Evolutionary conservation across 352 stramenopile genomes (phyloP).

Genomic region (Halophytophthora batemanensis): DNA sequence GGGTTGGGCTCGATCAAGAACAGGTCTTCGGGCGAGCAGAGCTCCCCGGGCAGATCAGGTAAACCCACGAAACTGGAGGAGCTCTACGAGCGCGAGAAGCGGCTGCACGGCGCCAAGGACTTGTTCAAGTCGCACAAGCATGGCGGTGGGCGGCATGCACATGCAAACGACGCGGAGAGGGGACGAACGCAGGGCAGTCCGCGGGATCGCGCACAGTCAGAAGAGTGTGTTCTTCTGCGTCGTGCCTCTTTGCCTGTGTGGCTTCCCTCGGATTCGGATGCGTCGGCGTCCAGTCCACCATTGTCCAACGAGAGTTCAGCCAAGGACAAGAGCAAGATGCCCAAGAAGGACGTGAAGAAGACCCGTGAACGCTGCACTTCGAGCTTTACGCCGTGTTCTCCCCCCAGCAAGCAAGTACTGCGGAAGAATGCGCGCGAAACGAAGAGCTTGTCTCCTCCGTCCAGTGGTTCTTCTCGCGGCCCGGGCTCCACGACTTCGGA

Average conservation of each 20-base stretch:
- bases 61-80: conserved; percentile 31
- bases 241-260: conserved; percentile 15
- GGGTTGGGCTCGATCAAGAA: conserved; percentile 6
- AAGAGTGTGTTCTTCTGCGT: conserved; percentile 10
- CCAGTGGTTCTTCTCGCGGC: conserved; percentile 11
- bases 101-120: conserved; percentile 8
- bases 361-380: neutral
- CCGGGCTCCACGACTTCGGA: conserved; percentile 6
- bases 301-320: conserved; percentile 17
- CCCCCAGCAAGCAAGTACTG: conserved; percentile 4
- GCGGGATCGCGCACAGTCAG: conserved; percentile 6
- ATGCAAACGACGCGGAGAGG: neutral
- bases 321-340: neutral
- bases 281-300: conserved; percentile 7
- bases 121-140: conserved; percentile 7
- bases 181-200: neutral
- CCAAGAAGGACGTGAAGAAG: conserved; percentile 11
- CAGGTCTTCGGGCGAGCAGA: neutral
- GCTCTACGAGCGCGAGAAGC: conserved; percentile 28
- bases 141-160: neutral
- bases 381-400: neutral
- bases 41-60: neutral
- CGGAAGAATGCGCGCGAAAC: neutral
- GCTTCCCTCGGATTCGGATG: conserved; percentile 14
- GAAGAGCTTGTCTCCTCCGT: conserved; percentile 6